These are phyloP conservation scores for Canavalia ensiformis DNA, from an alignment of 306 rosid species.

Conservation along the genomic window DNA sequence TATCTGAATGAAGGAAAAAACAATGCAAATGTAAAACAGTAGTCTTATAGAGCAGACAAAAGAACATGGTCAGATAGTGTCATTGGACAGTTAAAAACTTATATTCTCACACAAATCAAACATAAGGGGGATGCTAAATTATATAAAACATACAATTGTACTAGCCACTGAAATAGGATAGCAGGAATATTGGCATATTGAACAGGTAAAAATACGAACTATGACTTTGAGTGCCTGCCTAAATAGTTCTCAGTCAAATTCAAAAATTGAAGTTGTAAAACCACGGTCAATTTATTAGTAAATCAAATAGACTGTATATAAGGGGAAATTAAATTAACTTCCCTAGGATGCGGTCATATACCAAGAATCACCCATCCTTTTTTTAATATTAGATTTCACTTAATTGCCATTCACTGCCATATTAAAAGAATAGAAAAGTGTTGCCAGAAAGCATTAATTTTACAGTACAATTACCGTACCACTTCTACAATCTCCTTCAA, in stretches of 20 bases:
- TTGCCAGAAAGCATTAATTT: neutral
- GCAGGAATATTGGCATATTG: slow-evolving; percentile 9
- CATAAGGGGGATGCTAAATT: neutral
- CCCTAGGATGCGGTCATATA: slow-evolving; percentile 13
- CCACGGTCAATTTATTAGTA: slow-evolving; percentile 11
- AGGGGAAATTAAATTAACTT: slow-evolving; percentile 14
- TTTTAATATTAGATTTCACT: slow-evolving; percentile 11
- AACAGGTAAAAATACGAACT: neutral
- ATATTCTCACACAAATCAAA: too few relatives aligned
- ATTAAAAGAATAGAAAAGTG: neutral
- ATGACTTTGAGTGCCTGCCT: neutral
- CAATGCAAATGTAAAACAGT: slow-evolving; percentile 13
- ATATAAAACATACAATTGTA: slow-evolving; percentile 22
- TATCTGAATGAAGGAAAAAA: slow-evolving; percentile 60
- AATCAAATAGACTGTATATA: neutral
- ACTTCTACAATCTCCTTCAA: slow-evolving; percentile 32
- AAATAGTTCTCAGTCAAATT: slow-evolving; percentile 22
- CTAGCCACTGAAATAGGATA: slow-evolving; percentile 22
- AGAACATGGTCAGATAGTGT: neutral
- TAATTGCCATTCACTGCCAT: neutral
- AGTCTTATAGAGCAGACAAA: slow-evolving; percentile 4
- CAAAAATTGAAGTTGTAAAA: slow-evolving; percentile 20
- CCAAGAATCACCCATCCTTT: slow-evolving; percentile 27
- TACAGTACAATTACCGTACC: neutral
- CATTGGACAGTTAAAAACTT: too few relatives aligned